Evolutionary conservation across 805 yeast genomes (phyloP).

Genomic region (Tetrapisispora taiwanensis): DNA sequence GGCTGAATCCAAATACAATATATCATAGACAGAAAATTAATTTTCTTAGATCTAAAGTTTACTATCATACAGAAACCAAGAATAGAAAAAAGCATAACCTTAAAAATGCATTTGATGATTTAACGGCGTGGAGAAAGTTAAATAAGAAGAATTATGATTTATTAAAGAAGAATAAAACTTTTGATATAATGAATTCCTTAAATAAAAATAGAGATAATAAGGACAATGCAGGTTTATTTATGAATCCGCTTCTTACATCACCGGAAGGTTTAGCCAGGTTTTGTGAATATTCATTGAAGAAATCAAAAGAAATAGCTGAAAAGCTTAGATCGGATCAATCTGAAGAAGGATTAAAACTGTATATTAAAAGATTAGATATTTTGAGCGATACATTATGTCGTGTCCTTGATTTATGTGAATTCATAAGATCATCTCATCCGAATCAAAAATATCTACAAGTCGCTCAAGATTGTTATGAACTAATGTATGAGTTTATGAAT

Average conservation of each 20-base stretch:
- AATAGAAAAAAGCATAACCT: slow-evolving; percentile 21
- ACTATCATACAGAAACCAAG: too few species aligned
- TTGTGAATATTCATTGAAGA: slow-evolving; percentile 49
- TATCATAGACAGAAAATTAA: too few species aligned
- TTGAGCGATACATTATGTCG: slow-evolving; percentile 82
- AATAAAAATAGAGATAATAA: too few species aligned
- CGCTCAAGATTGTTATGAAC: slow-evolving; percentile 81
- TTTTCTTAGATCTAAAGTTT: too few species aligned
- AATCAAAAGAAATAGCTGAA: slow-evolving; percentile 53
- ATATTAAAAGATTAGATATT: slow-evolving; percentile 63
- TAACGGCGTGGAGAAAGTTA: slow-evolving; percentile 44
- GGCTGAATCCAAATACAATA: too few species aligned
- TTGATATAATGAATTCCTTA: too few species aligned
- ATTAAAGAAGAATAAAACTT: too few species aligned
- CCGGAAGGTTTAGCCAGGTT: slow-evolving; percentile 66
- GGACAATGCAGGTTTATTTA: slow-evolving; percentile 52
- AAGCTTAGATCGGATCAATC: slow-evolving; percentile 42
- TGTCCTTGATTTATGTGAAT: slow-evolving; percentile 89
- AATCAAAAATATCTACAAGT: slow-evolving; percentile 56
- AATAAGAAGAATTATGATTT: slow-evolving; percentile 26
- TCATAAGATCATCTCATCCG: slow-evolving; percentile 83
- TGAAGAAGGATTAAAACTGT: slow-evolving; percentile 36
- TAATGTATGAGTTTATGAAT: slow-evolving; percentile 90
- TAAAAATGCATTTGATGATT: slow-evolving; percentile 51
- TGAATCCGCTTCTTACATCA: slow-evolving; percentile 55